Evolutionary conservation across 371 early-diverging fungal species (phyloP).

Genomic region (Rhizomucor miehei): DNA sequence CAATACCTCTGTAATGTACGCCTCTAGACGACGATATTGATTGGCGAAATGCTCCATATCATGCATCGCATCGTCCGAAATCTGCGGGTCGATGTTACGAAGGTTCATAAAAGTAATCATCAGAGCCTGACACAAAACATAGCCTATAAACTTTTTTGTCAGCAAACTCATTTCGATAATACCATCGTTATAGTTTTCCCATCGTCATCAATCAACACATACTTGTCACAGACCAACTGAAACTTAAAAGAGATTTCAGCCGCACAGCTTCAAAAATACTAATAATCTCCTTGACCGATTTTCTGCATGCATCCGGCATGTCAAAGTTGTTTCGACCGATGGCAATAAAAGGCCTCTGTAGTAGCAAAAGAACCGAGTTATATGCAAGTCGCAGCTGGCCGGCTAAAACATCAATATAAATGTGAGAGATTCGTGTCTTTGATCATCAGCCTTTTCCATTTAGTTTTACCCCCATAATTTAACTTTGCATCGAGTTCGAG

Average conservation of each 20-base stretch:
- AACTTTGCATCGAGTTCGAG: slow-evolving; percentile 18
- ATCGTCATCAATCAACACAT: slow-evolving; percentile 10
- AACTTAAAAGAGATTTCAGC: slow-evolving; percentile 12
- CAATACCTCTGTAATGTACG: slow-evolving; percentile 28
- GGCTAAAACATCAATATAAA: slow-evolving; percentile 14
- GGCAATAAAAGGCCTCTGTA: slow-evolving; percentile 24
- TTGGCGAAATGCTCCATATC: slow-evolving; percentile 13
- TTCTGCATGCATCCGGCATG: slow-evolving; percentile 19
- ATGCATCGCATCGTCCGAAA: slow-evolving; percentile 16
- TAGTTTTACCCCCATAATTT: slow-evolving; percentile 33
- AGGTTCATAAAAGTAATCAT: slow-evolving; percentile 23
- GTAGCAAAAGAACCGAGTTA: slow-evolving; percentile 19
- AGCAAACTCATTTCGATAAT: background rate
- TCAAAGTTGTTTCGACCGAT: slow-evolving; percentile 5
- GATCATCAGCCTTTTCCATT: background rate
- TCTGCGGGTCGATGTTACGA: slow-evolving; percentile 11
- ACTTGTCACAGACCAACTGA: slow-evolving; percentile 36
- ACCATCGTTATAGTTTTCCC: background rate
- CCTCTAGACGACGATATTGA: slow-evolving; percentile 14
- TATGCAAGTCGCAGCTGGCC: slow-evolving; percentile 23
- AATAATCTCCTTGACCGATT: slow-evolving; percentile 14
- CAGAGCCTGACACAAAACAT: slow-evolving; percentile 21
- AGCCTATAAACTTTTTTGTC: slow-evolving; percentile 14
- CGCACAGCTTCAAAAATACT: slow-evolving; percentile 21
- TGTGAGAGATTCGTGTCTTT: background rate